phyloP scores from a whole-genome alignment of 192 early-diverging fungal genomes.

The Allomyces arbusculus region DNA sequence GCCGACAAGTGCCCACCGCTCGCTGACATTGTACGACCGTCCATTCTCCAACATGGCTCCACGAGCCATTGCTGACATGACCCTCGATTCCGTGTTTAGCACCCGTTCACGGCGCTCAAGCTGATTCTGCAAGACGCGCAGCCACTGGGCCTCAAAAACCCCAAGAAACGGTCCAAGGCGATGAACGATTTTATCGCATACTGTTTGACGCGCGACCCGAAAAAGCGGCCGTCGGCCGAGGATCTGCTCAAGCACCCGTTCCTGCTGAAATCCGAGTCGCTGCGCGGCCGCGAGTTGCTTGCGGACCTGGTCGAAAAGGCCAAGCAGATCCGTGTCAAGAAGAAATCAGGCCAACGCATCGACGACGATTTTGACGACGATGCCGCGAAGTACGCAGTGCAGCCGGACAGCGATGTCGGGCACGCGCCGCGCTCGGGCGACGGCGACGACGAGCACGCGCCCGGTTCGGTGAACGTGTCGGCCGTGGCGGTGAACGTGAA shows the following conservation, averaged over 20 bases:
- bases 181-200: constrained; percentile 33
- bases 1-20: constrained; percentile 45
- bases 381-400: constrained; percentile 10
- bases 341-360: constrained; percentile 25
- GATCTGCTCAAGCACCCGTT: constrained; percentile 38
- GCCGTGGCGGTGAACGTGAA: not conserved
- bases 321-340: constrained; percentile 18
- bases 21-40: constrained; percentile 17
- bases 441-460: too few relatives aligned
- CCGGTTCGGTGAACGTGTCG: too few relatives aligned
- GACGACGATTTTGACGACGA: constrained; percentile 31
- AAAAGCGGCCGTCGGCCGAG: constrained; percentile 22
- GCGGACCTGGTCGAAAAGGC: constrained; percentile 24
- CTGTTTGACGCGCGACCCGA: constrained; percentile 33
- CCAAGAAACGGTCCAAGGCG: constrained; percentile 33
- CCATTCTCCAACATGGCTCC: too few relatives aligned
- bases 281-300: constrained; percentile 22
- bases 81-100: not conserved
- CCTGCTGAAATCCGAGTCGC: constrained; percentile 16
- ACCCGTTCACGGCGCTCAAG: constrained; percentile 38
- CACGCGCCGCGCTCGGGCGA: not conserved
- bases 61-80: too few relatives aligned
- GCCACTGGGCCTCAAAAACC: constrained; percentile 30
- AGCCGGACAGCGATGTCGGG: not conserved
- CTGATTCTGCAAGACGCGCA: constrained; percentile 21